Evolutionary conservation across 1,284 basidiomycete species (phyloP).

Genomic region (Schizopora paradoxa): DNA sequence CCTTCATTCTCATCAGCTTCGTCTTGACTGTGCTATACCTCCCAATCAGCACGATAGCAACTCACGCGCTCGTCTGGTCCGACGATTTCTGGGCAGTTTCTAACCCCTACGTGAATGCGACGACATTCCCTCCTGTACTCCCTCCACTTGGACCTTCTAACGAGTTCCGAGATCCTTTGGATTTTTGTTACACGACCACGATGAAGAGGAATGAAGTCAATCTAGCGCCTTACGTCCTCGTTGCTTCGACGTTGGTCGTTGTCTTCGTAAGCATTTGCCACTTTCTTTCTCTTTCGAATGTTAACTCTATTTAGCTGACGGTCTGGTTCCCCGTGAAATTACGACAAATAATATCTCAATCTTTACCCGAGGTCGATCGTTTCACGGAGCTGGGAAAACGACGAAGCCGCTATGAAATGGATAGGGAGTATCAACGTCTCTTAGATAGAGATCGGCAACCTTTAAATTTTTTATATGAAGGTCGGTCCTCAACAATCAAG

Average conservation of each 20-base stretch:
- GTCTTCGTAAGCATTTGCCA: slow-evolving; percentile 40
- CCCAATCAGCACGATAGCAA: slow-evolving; percentile 64
- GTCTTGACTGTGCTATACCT: slow-evolving; percentile 61
- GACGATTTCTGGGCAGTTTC: slow-evolving; percentile 67
- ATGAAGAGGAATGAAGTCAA: slow-evolving; percentile 71
- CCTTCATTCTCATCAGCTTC: slow-evolving; percentile 54
- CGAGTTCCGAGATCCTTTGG: slow-evolving; percentile 56
- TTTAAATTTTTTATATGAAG: slow-evolving; percentile 67
- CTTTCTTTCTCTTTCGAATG: slow-evolving; percentile 1
- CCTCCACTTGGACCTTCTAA: slow-evolving; percentile 49
- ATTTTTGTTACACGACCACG: slow-evolving; percentile 77
- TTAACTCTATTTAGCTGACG: slow-evolving; percentile 44
- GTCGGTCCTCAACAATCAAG: slow-evolving; percentile 33
- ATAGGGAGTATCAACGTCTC: slow-evolving; percentile 69
- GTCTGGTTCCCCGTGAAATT: slow-evolving; percentile 71
- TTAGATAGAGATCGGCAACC: slow-evolving; percentile 63
- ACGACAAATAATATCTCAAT: slow-evolving; percentile 47
- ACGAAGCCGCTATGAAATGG: slow-evolving; percentile 53
- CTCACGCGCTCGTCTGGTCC: slow-evolving; percentile 69
- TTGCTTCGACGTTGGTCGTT: slow-evolving; percentile 51
- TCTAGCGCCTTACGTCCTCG: slow-evolving; percentile 59
- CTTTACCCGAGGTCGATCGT: slow-evolving; percentile 60
- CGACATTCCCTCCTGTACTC: slow-evolving; percentile 42
- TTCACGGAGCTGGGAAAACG: slow-evolving; percentile 68
- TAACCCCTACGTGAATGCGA: slow-evolving; percentile 62